Base-by-base conservation (phyloP, 495 filamentous ascomycete species). In the Daldinia grandis region DNA sequence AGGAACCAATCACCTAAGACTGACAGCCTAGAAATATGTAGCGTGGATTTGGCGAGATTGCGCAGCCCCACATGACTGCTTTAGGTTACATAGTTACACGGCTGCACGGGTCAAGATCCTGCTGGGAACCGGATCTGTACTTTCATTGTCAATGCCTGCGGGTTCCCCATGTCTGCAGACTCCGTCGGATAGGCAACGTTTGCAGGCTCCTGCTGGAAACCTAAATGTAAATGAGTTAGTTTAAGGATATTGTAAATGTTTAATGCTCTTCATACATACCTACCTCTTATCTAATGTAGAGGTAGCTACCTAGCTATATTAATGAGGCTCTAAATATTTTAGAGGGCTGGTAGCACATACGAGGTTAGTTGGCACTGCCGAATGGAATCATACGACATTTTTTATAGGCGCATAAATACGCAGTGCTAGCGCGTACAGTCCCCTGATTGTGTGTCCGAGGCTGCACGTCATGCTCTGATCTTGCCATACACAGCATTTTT, bases 11-110 rank as follows among this genome's bases (percentile, higher is more conserved):
- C 69, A 64, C 63, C 64, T 51, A 68, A 67, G 60, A 67, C 53
- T 63, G 64, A 63, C 40, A 63, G 21, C 3, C 68, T 54, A 47
- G 58, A 58, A 17, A 35, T 14, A 35, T 35, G 25, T 63, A 63
- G 69, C 58, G 58, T 66, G 58, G 40, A 42, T 35, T 68, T 63
- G 60, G 69, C 69, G 69, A 72, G 49, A 72, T 72, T 68, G 64
- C 69, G 49, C 44, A 17, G 60, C 69, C 42, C 64, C 69, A 54
- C 68, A 40, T 37, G 9, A 28, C 51, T 14, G 50, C 62, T 57
- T 72, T 28, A 30, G 19, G 55, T 57, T 55, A 55, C 21, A 62
- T 53, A 15, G 47, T 31, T 53, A 40, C 31, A 63, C 59, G 14
- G 49, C 40, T 47, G 53, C 35, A 62, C 69, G 56, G 27, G 31